These are phyloP conservation scores for Gracilaria vermiculophylla DNA, from an alignment of 23 red algal genomes.

Conservation along the genomic window DNA sequence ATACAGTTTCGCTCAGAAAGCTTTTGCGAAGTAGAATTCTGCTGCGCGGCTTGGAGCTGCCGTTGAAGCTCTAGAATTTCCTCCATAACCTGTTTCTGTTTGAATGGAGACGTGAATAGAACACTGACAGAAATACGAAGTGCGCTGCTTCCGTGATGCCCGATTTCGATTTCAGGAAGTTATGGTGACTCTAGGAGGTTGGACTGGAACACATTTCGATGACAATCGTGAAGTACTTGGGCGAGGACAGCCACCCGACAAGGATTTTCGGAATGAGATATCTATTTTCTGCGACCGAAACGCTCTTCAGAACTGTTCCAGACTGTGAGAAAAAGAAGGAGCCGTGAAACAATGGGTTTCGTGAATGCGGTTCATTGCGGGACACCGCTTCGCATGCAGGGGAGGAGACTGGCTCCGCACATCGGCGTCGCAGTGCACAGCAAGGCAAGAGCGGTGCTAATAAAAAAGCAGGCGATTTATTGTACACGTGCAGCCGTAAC, in stretches of 20 bases:
- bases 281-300: too few species aligned
- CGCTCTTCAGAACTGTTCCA: too few species aligned
- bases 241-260: background rate
- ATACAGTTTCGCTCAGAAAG: constrained; percentile 74
- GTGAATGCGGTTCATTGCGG: too few species aligned
- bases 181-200: background rate
- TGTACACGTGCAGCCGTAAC: background rate
- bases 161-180: too few species aligned
- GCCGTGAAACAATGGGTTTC: too few species aligned
- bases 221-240: background rate
- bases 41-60: constrained; percentile 58
- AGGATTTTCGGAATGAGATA: too few species aligned
- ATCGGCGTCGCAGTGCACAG: too few species aligned
- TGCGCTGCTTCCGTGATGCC: background rate
- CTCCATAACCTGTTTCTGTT: constrained; percentile 21
- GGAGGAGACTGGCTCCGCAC: too few species aligned
- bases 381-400: too few species aligned
- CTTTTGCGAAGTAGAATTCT: constrained; percentile 18
- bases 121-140: background rate
- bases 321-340: too few species aligned
- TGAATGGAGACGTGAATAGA: background rate
- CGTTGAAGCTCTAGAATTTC: constrained; percentile 67
- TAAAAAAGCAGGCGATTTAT: background rate
- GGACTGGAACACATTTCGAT: background rate
- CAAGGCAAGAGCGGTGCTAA: too few species aligned